Conservation (phyloP, 352 stramenopile species). For the Globisporangium alternatum region DNA sequence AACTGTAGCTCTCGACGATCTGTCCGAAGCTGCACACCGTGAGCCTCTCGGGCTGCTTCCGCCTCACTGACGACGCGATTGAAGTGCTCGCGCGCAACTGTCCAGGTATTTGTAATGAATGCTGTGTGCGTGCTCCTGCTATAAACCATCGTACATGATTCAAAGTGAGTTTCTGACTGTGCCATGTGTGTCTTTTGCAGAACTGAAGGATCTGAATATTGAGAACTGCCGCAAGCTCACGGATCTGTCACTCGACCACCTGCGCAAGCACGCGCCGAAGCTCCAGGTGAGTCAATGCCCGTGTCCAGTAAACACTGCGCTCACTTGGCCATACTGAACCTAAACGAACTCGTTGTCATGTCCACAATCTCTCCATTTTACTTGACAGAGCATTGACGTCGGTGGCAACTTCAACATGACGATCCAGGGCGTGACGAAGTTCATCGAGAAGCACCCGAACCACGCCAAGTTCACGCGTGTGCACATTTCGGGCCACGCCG, state of each 20-base stretch:
- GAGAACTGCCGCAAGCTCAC: conserved; percentile 90
- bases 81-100: conserved; percentile 79
- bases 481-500: conserved; percentile 78
- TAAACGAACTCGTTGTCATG: not conserved
- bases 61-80: conserved; percentile 84
- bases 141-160: not conserved
- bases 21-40: conserved; percentile 84
- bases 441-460: conserved; percentile 89
- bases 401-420: conserved; percentile 91
- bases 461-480: conserved; percentile 87
- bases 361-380: not conserved
- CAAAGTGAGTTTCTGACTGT: not conserved
- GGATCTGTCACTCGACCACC: conserved; percentile 67
- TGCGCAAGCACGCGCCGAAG: conserved; percentile 77
- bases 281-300: conserved; percentile 47
- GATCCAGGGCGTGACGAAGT: conserved; percentile 77
- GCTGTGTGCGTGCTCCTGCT: not conserved
- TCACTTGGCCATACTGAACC: not conserved
- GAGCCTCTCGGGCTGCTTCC: conserved; percentile 87
- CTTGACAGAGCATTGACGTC: conserved; percentile 74
- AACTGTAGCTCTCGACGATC: conserved; percentile 54
- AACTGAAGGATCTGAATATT: conserved; percentile 87
- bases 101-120: conserved; percentile 34
- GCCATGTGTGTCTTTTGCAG: conserved; percentile 21
- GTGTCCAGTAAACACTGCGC: not conserved